A percentile compares a stretch with the other conserved stretches of the same genome.
These are phyloP conservation scores for Colletotrichum somersetense DNA, from an alignment of 2,329 filamentous ascomycete species.

Conservation along the genomic window DNA sequence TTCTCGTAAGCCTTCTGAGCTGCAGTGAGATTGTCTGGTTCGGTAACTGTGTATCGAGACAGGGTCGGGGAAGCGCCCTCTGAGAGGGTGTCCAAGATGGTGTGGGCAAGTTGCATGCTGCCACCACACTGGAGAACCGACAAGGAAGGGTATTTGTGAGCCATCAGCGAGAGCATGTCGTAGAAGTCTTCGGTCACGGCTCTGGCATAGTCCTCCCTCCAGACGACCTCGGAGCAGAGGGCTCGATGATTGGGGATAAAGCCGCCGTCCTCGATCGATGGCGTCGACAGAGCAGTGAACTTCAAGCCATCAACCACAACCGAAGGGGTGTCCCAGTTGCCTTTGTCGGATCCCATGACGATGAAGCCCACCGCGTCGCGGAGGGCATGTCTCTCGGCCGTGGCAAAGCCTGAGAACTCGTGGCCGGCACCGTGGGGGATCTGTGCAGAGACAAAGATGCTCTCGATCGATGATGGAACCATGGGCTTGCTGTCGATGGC, in stretches of 20 bases:
- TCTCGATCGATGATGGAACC: slow-evolving; percentile 62
- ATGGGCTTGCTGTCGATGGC: slow-evolving; percentile 60
- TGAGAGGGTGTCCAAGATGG: slow-evolving; percentile 48
- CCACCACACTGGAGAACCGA: slow-evolving; percentile 57
- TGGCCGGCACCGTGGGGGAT: slow-evolving; percentile 50
- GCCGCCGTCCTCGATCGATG: slow-evolving; percentile 45
- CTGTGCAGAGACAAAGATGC: slow-evolving; percentile 59
- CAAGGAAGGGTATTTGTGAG: slow-evolving; percentile 56
- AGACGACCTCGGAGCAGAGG: slow-evolving; percentile 62
- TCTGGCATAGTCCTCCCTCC: slow-evolving; percentile 56
- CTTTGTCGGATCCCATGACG: slow-evolving; percentile 53
- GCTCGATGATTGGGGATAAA: slow-evolving; percentile 64
- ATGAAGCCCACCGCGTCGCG: slow-evolving; percentile 59
- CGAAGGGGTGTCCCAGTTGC: slow-evolving; percentile 49
- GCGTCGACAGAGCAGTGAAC: slow-evolving; percentile 54
- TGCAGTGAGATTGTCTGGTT: slow-evolving; percentile 10
- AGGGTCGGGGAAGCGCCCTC: slow-evolving; percentile 50
- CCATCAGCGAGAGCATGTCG: slow-evolving; percentile 50
- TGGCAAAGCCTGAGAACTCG: slow-evolving; percentile 58
- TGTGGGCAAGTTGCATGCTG: slow-evolving; percentile 35
- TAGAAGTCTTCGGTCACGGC: slow-evolving; percentile 43
- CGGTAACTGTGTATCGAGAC: slow-evolving; percentile 50
- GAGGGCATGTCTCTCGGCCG: slow-evolving; percentile 51
- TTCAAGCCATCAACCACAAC: slow-evolving; percentile 61
- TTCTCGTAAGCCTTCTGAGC: slow-evolving; percentile 36